Percentiles rank a stretch among this genome's conserved stretches.
phyloP scores from a whole-genome alignment of 2,329 filamentous ascomycete species.

The Aspergillus jensenii region DNA sequence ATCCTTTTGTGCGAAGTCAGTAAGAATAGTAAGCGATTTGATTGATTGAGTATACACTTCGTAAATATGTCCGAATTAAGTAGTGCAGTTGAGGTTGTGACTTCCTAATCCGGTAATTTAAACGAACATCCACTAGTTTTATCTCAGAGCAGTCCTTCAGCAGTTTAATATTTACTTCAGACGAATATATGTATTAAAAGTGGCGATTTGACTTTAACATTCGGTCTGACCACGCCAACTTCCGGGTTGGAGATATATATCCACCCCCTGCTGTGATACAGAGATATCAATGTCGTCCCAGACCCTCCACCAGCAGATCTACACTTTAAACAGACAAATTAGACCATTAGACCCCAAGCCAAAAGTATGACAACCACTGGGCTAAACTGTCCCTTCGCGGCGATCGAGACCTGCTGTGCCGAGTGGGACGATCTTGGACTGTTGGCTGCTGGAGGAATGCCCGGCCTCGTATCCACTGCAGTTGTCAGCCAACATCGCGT shows the following conservation, averaged over 20 bases:
- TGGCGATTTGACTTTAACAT: background rate
- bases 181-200: background rate
- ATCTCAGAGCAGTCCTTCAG: too few relatives aligned
- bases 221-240: background rate
- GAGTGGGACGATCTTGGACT: background rate
- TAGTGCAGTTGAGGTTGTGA: background rate
- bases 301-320: too few relatives aligned
- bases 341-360: too few relatives aligned
- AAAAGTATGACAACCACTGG: too few relatives aligned
- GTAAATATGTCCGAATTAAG: background rate
- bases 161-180: background rate
- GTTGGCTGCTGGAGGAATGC: background rate
- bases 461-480: background rate
- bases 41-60: background rate
- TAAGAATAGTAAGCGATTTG: background rate
- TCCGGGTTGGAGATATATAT: too few relatives aligned
- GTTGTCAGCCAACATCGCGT: background rate
- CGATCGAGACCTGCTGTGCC: background rate
- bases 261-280: too few relatives aligned
- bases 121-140: background rate
- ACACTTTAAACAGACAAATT: too few relatives aligned
- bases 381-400: too few relatives aligned
- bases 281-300: too few relatives aligned
- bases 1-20: constrained; percentile 21
- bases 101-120: background rate